Evolutionary conservation across 179 eudicot genomes (phyloP), one percentile per base, ranked within the genome.

Genomic region (Spergularia azorica): DNA sequence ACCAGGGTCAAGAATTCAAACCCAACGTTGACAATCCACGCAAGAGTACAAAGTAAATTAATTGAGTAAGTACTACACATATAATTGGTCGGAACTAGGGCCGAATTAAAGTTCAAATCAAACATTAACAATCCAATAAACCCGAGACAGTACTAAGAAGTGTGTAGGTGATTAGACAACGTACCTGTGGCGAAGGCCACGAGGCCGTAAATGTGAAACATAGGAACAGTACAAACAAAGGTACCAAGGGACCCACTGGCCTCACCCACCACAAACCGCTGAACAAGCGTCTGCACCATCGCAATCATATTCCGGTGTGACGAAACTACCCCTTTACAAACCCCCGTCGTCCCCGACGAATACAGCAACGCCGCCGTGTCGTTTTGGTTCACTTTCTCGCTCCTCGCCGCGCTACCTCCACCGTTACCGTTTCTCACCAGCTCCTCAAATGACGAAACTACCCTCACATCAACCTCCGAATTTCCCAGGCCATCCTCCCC

Each of bases 181-280:
- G 0, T 82, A 82, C 85, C 98, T 51, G 92, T 85, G 21, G 97
- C 99, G 75, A 95, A 93, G 54, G 90, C 92, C 5, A 80, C 95
- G n/a, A 95, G 79, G 32, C 97, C 99, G 78, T 95, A 93, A 79
- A 95, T 90, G 63, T 95, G 99, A 63, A 93, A 95, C 99, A 95
- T 95, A 0, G 98, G 99, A 2, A 95, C 97, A 3, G 99, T 95
- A 78, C 97, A 91, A 18, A 95, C 83, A 82, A 87, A 91, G 0
- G 84, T 84, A 1, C 72, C 61, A 15, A 81, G 83, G 0, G 60
- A 16, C 6, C 61, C 75, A 13, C 70, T 67, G 0, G 65, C 83
- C 4, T 76, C 90, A 12, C 79, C 83, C 41, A 80, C 13, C 7
- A 38, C 71, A 73, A 91, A 91, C 67, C 95, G 79, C 3, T 76